Percentiles rank a stretch among this genome's conserved stretches.
phyloP scores from a whole-genome alignment of 2,329 filamentous ascomycete species.

The Teratosphaeria nubilosa region DNA sequence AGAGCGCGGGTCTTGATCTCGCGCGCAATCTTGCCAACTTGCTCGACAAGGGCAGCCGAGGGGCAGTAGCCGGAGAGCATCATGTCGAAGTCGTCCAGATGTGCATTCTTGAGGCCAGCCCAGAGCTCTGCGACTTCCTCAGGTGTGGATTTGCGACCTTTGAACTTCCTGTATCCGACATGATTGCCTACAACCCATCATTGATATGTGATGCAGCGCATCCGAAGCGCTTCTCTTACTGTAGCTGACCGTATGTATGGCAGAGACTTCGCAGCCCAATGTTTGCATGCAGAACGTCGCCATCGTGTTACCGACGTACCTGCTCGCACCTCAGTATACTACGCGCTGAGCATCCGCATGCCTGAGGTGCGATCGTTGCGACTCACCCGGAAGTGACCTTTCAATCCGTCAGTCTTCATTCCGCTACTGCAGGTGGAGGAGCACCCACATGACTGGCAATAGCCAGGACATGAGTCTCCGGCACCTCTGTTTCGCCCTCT shows the following conservation, averaged over 20 bases:
- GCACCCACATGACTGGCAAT: slow-evolving; percentile 85
- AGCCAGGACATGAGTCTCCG: slow-evolving; percentile 65
- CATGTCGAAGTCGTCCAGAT: slow-evolving; percentile 84
- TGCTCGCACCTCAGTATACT: slow-evolving; percentile 28
- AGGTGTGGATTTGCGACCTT: slow-evolving; percentile 71
- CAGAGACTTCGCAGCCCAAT: slow-evolving; percentile 84
- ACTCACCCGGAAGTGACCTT: slow-evolving; percentile 68
- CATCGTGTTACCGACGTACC: slow-evolving; percentile 97
- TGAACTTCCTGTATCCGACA: slow-evolving; percentile 81
- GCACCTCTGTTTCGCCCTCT: slow-evolving; percentile 29
- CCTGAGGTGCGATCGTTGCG: neutral
- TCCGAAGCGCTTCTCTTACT: slow-evolving; percentile 44
- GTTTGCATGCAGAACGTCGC: slow-evolving; percentile 90
- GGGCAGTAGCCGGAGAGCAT: slow-evolving; percentile 93
- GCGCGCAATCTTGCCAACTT: slow-evolving; percentile 72
- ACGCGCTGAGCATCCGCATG: neutral
- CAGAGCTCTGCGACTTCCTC: slow-evolving; percentile 78
- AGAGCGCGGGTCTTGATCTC: slow-evolving; percentile 62
- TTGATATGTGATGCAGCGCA: neutral
- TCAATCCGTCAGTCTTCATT: slow-evolving; percentile 4
- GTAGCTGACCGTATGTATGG: slow-evolving; percentile 94
- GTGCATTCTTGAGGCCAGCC: slow-evolving; percentile 69
- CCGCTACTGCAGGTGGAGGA: slow-evolving; percentile 20
- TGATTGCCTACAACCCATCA: slow-evolving; percentile 63
- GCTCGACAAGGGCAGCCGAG: slow-evolving; percentile 70